Percentiles rank a stretch among this genome's conserved stretches.
Conservation (phyloP, 2,329 filamentous ascomycete species). For the Alternaria dauci region DNA sequence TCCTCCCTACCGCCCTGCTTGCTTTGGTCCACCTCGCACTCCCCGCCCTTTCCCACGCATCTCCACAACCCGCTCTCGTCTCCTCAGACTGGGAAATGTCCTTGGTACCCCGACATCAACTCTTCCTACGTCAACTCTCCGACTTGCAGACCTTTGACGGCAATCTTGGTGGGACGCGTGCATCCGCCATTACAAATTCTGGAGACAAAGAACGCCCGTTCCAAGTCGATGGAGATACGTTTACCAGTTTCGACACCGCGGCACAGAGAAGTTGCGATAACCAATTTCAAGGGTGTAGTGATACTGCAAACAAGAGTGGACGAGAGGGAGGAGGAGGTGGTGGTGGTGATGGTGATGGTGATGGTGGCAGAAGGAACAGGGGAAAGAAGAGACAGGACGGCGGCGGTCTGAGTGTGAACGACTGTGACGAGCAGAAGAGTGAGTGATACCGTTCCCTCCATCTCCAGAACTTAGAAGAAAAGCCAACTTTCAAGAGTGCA, state of each 20-base stretch:
- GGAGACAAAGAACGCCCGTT: slow-evolving; percentile 59
- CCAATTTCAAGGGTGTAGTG: slow-evolving; percentile 67
- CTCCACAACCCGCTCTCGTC: slow-evolving; percentile 36
- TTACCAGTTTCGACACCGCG: slow-evolving; percentile 64
- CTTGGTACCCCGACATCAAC: slow-evolving; percentile 42
- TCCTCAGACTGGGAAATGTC: slow-evolving; percentile 31
- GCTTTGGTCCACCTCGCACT: slow-evolving; percentile 32
- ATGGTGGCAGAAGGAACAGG: background rate
- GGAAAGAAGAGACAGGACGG: slow-evolving; percentile 16
- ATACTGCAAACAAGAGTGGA: slow-evolving; percentile 48
- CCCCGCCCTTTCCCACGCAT: slow-evolving; percentile 30
- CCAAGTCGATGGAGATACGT: slow-evolving; percentile 50
- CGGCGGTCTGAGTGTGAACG: slow-evolving; percentile 25
- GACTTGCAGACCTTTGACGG: slow-evolving; percentile 52
- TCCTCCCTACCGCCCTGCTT: slow-evolving; percentile 34
- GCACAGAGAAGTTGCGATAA: slow-evolving; percentile 69
- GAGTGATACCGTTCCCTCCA: background rate
- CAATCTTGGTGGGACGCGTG: slow-evolving; percentile 61
- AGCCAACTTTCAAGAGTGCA: too few species aligned
- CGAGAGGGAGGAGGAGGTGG: background rate
- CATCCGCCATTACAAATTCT: slow-evolving; percentile 60
- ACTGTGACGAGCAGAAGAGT: slow-evolving; percentile 38
- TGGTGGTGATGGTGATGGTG: too few species aligned
- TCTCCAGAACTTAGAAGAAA: background rate
- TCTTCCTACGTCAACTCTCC: slow-evolving; percentile 44